Evolutionary conservation across 768 basidiomycete genomes (phyloP), one percentile per base, ranked within the genome.

Genomic region (Mycena amicta): DNA sequence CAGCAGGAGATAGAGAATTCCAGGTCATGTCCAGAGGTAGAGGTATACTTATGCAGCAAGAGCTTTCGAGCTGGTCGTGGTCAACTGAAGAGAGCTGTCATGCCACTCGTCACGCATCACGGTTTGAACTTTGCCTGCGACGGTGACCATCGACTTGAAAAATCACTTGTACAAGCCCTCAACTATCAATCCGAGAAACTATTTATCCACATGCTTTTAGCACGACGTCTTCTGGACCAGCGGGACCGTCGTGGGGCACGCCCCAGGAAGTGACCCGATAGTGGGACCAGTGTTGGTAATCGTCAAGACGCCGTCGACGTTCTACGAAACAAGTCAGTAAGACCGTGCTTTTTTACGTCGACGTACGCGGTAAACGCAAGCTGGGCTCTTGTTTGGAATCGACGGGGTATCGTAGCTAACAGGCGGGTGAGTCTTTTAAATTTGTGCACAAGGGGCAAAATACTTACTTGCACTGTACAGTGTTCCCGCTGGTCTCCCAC

Each of bases 351-450:
- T 4, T 23, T 29, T 25, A 25, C 27, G 23, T 20, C 18, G n/a
- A 25, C 27, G 40, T 54, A 62, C 61, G 16, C 12, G 18, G 40
- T 62, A 62, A 8, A 59, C 8, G 25, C 61, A 62, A n/a, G 41
- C 52, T 13, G 61, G 61, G 6, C 30, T 31, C 2, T 54, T 46
- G 18, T 56, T 56, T 3, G 57, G 46, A 20, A 62, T 59, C 26
- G 61, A 11, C n/a, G 61, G 61, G 20, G 56, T 50, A 28, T 43
- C 57, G 53, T 55, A 62, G 30, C 61, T 62, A 50, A 46, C 22
- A 16, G 25, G 20, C 11, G 4, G n/a, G 6, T 22, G 13, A 22
- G 16, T 25, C 45, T 45, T 25, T 50, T 5, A 52, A 23, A 37
- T 15, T 13, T 23, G 5, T 22, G 22, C 13, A 30, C 39, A 30